Evolutionary conservation across 306 rosid genomes (phyloP), one percentile per base, ranked within the genome.

Genomic region (Carpinus viminea): DNA sequence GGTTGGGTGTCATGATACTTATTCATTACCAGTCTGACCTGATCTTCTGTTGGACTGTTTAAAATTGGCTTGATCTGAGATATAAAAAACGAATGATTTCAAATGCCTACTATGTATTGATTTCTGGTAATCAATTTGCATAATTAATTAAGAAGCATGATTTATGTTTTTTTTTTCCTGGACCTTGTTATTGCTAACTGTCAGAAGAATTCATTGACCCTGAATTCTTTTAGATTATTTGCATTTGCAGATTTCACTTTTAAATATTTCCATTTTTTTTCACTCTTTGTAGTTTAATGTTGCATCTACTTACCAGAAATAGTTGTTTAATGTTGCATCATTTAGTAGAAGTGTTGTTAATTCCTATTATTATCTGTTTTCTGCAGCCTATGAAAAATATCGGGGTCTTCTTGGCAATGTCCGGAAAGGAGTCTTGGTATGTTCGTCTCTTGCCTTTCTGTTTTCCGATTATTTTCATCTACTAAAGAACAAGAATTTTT

Each of bases 371-470:
- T 79, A 76, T 46, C 41, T 68, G 26, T 81, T 77, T 74, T 68
- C 72, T 72, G 75, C 93, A 95, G 99, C n/a, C 1, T 95, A 95
- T 79, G 98, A 95, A 82, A 89, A 91, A 69, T 84, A 78, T 82
- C 87, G 98, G 59, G 99, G 99, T 48, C 85, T 93, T 70, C 97
- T 95, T 76, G 99, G 99, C 81, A 89, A 93, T 87, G 99, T 95
- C 66, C 88, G 99, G 79, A 95, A 95, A 91, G 99, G 99, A 89
- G 99, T 95, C 74, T 78, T 95, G 96, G 99, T 95, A 86, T 41
- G 89, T 73, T 71, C 74, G 38, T 81, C 74, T 72, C 57, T 68
- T 82, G 50, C 78, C 68, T 70, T 83, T 66, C 51, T 65, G 28
- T 64, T 72, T 55, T 73, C 24, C 64, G 68, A 73, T 79, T 57